Conservation (phyloP, 1,284 basidiomycete genomes). For the Fomitopsis palustris region DNA sequence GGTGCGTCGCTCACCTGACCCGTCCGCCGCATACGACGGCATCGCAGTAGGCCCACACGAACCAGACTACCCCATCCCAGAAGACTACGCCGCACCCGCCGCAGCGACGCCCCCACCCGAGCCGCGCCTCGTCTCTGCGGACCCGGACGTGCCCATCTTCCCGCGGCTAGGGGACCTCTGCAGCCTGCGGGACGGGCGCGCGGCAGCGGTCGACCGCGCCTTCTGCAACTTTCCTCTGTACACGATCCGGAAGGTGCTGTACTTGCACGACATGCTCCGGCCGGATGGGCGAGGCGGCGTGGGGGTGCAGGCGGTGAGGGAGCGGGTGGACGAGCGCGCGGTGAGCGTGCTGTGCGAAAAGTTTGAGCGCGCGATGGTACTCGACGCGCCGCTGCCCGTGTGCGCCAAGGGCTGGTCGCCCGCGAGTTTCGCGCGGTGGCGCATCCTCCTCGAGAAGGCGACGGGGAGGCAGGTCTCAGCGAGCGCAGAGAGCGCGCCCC, state of each 20-base stretch:
- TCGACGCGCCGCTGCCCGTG: constrained; percentile 1
- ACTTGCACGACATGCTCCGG: constrained; percentile 51
- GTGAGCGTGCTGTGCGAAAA: constrained; percentile 18
- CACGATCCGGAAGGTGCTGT: constrained; percentile 64
- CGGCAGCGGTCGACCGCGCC: constrained; percentile 51
- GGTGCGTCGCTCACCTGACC: constrained; percentile 14
- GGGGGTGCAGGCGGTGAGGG: constrained; percentile 10
- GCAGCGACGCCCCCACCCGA: constrained; percentile 10
- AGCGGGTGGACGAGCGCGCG: constrained; percentile 23
- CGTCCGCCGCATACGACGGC: constrained; percentile 27
- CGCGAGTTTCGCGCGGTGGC: constrained; percentile 26
- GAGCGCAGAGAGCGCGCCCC: no score
- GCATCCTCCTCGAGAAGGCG: constrained; percentile 17
- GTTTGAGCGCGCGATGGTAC: constrained; percentile 17
- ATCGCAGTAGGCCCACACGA: constrained; percentile 18
- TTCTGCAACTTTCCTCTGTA: constrained; percentile 55
- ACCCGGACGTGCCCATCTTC: constrained; percentile 40
- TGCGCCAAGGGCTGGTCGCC: constrained; percentile 15
- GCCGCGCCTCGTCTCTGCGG: constrained; percentile 12
- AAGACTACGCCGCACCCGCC: not conserved
- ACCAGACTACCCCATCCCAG: constrained; percentile 4
- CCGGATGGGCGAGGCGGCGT: constrained; percentile 5
- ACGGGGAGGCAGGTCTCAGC: not conserved
- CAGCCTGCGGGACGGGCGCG: constrained; percentile 52
- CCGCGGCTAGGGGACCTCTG: constrained; percentile 63